Percentiles rank a stretch among this genome's conserved stretches.
Evolutionary conservation across 371 early-diverging fungal genomes (phyloP).

Genomic region (Umbelopsis sp.): DNA sequence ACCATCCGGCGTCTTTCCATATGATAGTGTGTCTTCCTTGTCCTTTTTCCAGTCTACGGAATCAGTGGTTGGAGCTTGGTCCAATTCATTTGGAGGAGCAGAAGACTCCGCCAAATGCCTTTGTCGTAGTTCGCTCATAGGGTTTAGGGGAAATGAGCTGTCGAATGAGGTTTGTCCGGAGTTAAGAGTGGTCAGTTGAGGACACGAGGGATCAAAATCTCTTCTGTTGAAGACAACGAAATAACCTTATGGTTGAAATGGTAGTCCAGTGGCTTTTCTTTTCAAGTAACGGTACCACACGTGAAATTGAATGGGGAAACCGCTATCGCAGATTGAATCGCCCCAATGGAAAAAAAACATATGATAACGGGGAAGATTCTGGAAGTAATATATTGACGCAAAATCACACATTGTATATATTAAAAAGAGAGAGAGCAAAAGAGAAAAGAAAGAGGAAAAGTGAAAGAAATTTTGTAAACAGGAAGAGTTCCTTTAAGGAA

Average conservation of each 20-base stretch:
- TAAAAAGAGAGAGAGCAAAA: neutral
- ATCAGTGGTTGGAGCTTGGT: neutral
- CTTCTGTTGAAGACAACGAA: conserved; percentile 18
- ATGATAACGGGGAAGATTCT: neutral
- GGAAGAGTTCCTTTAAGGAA: neutral
- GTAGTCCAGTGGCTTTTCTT: neutral
- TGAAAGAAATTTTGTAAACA: neutral
- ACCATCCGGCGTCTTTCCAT: conserved; percentile 64
- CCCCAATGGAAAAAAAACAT: neutral
- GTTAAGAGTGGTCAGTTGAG: conserved; percentile 11
- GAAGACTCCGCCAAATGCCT: conserved; percentile 14
- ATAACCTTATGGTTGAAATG: neutral
- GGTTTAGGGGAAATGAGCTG: no score
- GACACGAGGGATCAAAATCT: neutral
- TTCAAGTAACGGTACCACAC: conserved; percentile 4
- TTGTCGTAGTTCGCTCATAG: conserved; percentile 14
- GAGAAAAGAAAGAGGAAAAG: neutral
- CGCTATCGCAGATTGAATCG: neutral
- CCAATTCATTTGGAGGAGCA: neutral
- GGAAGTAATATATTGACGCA: neutral
- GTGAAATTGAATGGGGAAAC: conserved; percentile 14
- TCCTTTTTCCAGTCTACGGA: conserved; percentile 14
- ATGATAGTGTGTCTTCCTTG: conserved; percentile 31
- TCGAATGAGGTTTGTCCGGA: no score
- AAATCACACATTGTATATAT: neutral